Evolutionary conservation across 2,329 filamentous ascomycete species (phyloP).

Genomic region (Allantophomopsis lycopodina): DNA sequence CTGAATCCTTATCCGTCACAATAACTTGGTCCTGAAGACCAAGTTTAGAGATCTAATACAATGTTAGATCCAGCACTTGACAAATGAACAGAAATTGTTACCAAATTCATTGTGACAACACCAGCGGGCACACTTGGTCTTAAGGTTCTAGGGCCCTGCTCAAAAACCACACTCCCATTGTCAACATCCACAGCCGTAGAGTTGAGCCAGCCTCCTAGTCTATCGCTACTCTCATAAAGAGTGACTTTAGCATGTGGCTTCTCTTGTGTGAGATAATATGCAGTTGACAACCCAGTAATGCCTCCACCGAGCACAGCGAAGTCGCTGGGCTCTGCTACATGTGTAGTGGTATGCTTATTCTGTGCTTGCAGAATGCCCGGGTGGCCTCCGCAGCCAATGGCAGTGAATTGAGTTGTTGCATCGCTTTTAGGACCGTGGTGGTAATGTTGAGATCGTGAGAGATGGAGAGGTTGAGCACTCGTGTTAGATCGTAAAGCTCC

Average conservation of each 20-base stretch:
- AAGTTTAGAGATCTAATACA: slow-evolving; percentile 38
- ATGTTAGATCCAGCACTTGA: too few relatives aligned
- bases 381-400: background rate
- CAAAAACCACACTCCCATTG: slow-evolving; percentile 58
- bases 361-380: background rate
- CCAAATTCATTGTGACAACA: slow-evolving; percentile 10
- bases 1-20: slow-evolving; percentile 31
- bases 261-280: slow-evolving; percentile 61
- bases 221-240: slow-evolving; percentile 59
- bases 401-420: background rate
- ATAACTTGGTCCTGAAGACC: slow-evolving; percentile 41
- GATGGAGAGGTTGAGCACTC: slow-evolving; percentile 1
- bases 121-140: slow-evolving; percentile 11
- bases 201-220: slow-evolving; percentile 74
- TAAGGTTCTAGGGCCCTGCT: slow-evolving; percentile 58
- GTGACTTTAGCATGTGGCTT: slow-evolving; percentile 61
- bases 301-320: slow-evolving; percentile 66
- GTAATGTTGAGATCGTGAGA: background rate
- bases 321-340: background rate
- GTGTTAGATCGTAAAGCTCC: background rate
- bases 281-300: slow-evolving; percentile 67
- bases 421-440: background rate
- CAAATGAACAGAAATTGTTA: slow-evolving; percentile 1
- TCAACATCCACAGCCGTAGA: slow-evolving; percentile 47
- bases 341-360: background rate